Conservation (phyloP, 164 flowering plant species). For the Vitis vinifera region DNA sequence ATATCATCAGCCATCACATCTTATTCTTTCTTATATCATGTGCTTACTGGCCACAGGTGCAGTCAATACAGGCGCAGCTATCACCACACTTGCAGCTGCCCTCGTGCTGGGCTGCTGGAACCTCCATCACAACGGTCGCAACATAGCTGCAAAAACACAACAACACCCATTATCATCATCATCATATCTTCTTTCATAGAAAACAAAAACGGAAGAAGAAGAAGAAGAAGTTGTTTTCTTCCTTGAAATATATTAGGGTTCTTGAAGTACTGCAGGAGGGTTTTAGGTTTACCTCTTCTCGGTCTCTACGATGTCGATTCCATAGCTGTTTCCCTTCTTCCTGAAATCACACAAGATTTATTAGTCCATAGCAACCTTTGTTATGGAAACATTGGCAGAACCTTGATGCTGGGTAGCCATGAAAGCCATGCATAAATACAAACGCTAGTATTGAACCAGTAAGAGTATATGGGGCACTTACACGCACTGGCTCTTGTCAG, state of each 20-base stretch:
- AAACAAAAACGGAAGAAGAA: background rate
- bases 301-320: constrained; percentile 41
- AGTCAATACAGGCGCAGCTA: constrained; percentile 49
- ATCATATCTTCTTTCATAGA: background rate
- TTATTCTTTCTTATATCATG: background rate
- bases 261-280: background rate
- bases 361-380: background rate
- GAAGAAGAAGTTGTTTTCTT: background rate
- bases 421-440: too few relatives aligned
- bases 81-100: constrained; percentile 77
- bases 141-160: constrained; percentile 36
- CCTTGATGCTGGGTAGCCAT: too few relatives aligned
- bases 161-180: background rate
- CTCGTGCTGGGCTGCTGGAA: constrained; percentile 47
- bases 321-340: constrained; percentile 65
- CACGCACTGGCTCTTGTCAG: constrained; percentile 73
- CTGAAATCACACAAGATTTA: constrained; percentile 32
- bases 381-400: background rate
- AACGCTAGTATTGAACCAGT: too few relatives aligned
- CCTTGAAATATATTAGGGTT: too few relatives aligned
- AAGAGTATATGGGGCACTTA: constrained; percentile 22
- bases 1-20: too few relatives aligned
- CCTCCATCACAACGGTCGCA: constrained; percentile 27
- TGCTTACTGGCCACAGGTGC: constrained; percentile 47
- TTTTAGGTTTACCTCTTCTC: constrained; percentile 44